phyloP scores from a whole-genome alignment of 768 basidiomycete genomes.

The Calocera cornea region DNA sequence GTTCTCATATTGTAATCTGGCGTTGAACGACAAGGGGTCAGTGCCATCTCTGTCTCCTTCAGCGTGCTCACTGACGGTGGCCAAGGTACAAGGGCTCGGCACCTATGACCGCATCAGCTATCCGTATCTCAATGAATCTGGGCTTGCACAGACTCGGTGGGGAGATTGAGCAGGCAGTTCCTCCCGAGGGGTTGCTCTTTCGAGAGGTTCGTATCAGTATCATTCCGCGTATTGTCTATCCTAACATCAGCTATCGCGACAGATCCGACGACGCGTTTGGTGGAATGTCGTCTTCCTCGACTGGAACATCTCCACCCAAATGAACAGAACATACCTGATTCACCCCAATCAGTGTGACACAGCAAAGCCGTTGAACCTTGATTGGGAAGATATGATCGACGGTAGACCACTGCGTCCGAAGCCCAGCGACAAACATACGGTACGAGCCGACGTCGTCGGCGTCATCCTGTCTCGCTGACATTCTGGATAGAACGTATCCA shows the following conservation, averaged over 20 bases:
- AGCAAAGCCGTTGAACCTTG: not conserved
- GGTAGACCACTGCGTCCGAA: not conserved
- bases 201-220: not conserved
- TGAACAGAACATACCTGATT: not conserved
- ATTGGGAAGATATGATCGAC: not conserved
- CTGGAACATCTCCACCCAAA: constrained; percentile 3
- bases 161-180: not conserved
- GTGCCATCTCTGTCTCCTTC: not conserved
- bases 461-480: not conserved
- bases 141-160: not conserved
- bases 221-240: no score
- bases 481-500: not conserved
- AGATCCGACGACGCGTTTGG: not conserved
- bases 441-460: not conserved
- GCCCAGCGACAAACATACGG: not conserved
- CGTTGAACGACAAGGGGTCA: not conserved
- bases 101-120: not conserved
- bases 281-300: constrained; percentile 2
- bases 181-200: not conserved
- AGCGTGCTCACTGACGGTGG: not conserved
- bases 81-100: not conserved
- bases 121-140: not conserved
- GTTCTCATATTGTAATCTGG: not conserved
- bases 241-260: not conserved
- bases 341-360: not conserved